Base-by-base conservation (phyloP, 768 basidiomycete genomes). In the Boletus sp. region DNA sequence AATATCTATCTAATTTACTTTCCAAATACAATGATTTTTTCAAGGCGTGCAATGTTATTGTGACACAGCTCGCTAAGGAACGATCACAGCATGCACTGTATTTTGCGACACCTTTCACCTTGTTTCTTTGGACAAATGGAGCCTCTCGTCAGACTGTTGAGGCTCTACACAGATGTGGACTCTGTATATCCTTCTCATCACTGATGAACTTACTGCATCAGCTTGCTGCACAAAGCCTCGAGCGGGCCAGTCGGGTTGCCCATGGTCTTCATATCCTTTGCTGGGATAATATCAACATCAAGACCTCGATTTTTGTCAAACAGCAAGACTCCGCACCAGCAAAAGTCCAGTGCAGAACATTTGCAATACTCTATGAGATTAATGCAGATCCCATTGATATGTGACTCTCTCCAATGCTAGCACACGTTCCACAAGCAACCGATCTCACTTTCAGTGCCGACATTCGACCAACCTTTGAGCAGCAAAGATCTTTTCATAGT, bases 261-360 rank as follows among this genome's bases (percentile, higher is more conserved):
- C 3, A 17, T 28, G 48, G 47, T 12, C 54, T 29, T 1, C 57
- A 64, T 36, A 20, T 47, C n/a, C n/a, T 60, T 12, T 48, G 55
- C 33, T 63, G 60, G 48, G 64, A 66, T 44, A 75, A 75, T 59
- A 61, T 72, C 42, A 70, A 74, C 46, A 47, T 72, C 18, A 65
- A 61, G 2, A 66, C 63, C 1, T 74, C 74, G 1, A 74, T 69
- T 30, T 66, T 62, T 47, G 64, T 73, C 20, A 70, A 76, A 24
- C 41, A 42, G 41, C n/a, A 10, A 24, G 41, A 42, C 17, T 18
- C 18, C 10, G 5, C 41, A 18, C 41, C 20, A 42, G 41, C 20
- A 24, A 42, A 42, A 42, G 41, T 42, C 12, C 41, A 42, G 6
- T 42, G n/a, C 5, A 10, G 41, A 17, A 42, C 20, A 1, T 42